Evolutionary conservation across 2,329 filamentous ascomycete species (phyloP).

Genomic region (Neurospora sp.): DNA sequence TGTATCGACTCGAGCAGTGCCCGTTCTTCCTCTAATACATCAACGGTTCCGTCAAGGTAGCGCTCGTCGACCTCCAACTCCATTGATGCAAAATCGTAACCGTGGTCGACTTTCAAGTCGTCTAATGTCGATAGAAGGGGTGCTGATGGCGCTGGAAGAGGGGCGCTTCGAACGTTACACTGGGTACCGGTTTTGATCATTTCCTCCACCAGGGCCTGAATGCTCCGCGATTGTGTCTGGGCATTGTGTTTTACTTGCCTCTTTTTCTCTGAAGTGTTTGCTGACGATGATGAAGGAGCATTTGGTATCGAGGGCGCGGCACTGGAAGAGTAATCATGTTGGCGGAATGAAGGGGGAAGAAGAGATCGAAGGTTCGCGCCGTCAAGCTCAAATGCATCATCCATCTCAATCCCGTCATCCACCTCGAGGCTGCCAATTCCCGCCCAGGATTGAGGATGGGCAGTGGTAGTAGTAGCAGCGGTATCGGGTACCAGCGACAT

Average conservation of each 20-base stretch:
- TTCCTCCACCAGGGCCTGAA: constrained; percentile 7
- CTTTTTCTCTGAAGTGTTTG: not conserved
- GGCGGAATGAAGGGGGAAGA: not conserved
- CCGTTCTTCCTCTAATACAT: constrained; percentile 7
- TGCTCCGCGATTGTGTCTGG: not conserved
- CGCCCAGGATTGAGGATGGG: not conserved
- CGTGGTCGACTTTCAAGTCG: constrained; percentile 7
- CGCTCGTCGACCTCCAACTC: constrained; percentile 16
- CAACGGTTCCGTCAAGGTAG: constrained; percentile 3
- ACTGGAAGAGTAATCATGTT: not conserved
- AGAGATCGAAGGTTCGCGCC: not conserved
- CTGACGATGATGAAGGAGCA: not conserved
- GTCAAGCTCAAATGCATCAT: constrained; percentile 3
- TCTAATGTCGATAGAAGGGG: not conserved
- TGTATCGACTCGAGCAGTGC: constrained; percentile 13
- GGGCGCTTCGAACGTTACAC: constrained; percentile 11
- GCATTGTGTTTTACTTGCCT: not conserved
- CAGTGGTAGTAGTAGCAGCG: not conserved
- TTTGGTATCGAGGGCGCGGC: not conserved
- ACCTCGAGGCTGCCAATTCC: constrained; percentile 4
- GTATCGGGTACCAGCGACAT: not conserved
- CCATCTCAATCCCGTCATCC: constrained; percentile 6
- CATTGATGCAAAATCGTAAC: constrained; percentile 9
- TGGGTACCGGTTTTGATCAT: constrained; percentile 11
- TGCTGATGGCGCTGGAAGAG: constrained; percentile 2